phyloP scores from a whole-genome alignment of 257 asterid genomes.

The Eucommia ulmoides region DNA sequence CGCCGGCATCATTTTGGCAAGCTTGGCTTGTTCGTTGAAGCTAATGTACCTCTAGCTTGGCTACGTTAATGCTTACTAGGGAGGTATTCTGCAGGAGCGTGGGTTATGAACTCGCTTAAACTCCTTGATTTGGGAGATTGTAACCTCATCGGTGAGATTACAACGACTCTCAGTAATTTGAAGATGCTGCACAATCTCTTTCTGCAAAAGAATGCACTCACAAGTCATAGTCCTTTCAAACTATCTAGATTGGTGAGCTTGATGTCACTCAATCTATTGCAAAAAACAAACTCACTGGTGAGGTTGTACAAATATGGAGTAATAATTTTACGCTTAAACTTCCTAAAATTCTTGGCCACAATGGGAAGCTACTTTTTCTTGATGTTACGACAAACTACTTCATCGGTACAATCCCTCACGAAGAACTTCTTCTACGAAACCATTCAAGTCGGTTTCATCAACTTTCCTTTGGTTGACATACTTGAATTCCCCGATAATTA shows the following conservation, averaged over 20 bases:
- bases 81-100: conserved; percentile 79
- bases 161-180: conserved; percentile 56
- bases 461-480: conserved; percentile 39
- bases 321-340: conserved; percentile 69
- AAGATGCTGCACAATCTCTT: conserved; percentile 56
- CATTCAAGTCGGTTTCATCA: conserved; percentile 47
- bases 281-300: conserved; percentile 57
- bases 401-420: conserved; percentile 53
- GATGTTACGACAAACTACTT: conserved; percentile 63
- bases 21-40: conserved; percentile 43
- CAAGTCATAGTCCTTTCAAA: conserved; percentile 62
- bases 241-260: conserved; percentile 51
- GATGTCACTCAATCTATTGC: conserved; percentile 63
- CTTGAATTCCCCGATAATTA: conserved; percentile 47
- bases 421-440: conserved; percentile 57
- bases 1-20: conserved; percentile 54
- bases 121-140: conserved; percentile 58
- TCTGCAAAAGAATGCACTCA: conserved; percentile 56
- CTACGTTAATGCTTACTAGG: conserved; percentile 47
- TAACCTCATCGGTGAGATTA: conserved; percentile 65
- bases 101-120: conserved; percentile 36
- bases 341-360: conserved; percentile 71
- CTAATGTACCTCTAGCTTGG: conserved; percentile 54
- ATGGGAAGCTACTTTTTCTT: conserved; percentile 31
- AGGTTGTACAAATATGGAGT: conserved; percentile 58